Evolutionary conservation across 371 early-diverging fungal genomes (phyloP).

Genomic region (Mucor sp.): DNA sequence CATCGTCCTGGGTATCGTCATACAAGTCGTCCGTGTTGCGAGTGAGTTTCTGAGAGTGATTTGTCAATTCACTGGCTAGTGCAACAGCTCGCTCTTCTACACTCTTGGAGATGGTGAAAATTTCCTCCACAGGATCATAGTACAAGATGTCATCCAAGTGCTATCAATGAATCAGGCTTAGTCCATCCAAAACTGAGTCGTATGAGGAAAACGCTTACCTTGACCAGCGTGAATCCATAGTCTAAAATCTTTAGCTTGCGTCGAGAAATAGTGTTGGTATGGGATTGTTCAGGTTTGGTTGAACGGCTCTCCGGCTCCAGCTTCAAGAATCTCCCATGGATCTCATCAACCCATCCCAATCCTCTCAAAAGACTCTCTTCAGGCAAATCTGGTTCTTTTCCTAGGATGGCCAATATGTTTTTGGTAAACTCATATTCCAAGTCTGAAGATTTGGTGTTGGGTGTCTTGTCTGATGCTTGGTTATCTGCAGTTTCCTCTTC

Average conservation of each 20-base stretch:
- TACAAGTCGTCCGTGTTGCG: background rate
- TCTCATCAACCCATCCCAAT: conserved; percentile 52
- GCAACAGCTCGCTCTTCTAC: conserved; percentile 14
- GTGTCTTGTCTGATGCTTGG: background rate
- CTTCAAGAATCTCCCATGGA: conserved; percentile 32
- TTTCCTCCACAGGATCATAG: conserved; percentile 46
- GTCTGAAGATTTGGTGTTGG: background rate
- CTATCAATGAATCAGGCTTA: conserved; percentile 9
- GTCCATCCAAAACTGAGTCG: background rate
- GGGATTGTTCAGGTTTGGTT: background rate
- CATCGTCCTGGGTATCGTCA: background rate
- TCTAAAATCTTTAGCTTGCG: conserved; percentile 42
- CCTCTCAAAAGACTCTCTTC: conserved; percentile 48
- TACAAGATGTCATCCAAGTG: conserved; percentile 36
- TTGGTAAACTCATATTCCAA: conserved; percentile 20
- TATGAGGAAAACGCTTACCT: conserved; percentile 31
- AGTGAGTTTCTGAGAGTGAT: background rate
- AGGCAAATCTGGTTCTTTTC: conserved; percentile 36
- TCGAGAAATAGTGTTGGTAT: conserved; percentile 3
- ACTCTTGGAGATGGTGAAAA: conserved; percentile 18
- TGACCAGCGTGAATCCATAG: conserved; percentile 49
- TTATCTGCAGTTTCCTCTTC: background rate
- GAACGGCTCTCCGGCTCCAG: background rate
- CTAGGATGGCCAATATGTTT: conserved; percentile 19
- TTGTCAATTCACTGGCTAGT: background rate